Base-by-base conservation (phyloP, 805 yeast species). In the Yamadazyma takamatsuzukensis region DNA sequence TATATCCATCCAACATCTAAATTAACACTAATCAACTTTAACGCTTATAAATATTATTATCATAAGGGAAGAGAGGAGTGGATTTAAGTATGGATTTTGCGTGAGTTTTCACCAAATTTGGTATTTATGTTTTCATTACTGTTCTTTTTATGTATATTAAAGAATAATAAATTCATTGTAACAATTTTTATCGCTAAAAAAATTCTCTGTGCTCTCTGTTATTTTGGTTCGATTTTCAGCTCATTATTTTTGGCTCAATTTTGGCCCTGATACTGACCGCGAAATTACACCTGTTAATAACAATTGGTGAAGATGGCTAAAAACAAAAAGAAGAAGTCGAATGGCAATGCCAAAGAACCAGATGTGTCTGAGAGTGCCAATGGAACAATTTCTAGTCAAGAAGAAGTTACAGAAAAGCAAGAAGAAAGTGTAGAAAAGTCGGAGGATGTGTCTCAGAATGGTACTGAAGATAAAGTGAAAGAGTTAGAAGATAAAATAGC, bases 1-100 rank as follows among this genome's bases (percentile, higher is more conserved):
- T 90, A 74, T 90, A 90, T 85, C 98, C 98, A 77, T 90, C 97
- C 55, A 89, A 83, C 95, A 93, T 90, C 86, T 90, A 90, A 83
- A 57, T 21, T 18, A 15, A 24, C n/a, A n/a, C n/a, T n/a, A n/a
- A n/a, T n/a, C n/a, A n/a, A n/a, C 33, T 19, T 29, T 32, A 33
- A 36, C 40, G 39, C 39, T 33, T 37, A 33, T 37, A 33, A 33
- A 37, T 37, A 37, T 39, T 34, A 34, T 39, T 30, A 34, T 39
- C 42, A 38, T 38, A 38, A 38, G 34, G 42, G 37, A 30, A 24
- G 28, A 18, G 18, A 15, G 6, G 14, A n/a, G n/a, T n/a, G n/a
- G 8, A 19, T 19, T 19, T n/a, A n/a, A n/a, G n/a, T n/a, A n/a
- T n/a, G n/a, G n/a, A n/a, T n/a, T n/a, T n/a, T n/a, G n/a, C n/a